phyloP scores from a whole-genome alignment of 2,329 filamentous ascomycete species.

The Exophiala bonariae region DNA sequence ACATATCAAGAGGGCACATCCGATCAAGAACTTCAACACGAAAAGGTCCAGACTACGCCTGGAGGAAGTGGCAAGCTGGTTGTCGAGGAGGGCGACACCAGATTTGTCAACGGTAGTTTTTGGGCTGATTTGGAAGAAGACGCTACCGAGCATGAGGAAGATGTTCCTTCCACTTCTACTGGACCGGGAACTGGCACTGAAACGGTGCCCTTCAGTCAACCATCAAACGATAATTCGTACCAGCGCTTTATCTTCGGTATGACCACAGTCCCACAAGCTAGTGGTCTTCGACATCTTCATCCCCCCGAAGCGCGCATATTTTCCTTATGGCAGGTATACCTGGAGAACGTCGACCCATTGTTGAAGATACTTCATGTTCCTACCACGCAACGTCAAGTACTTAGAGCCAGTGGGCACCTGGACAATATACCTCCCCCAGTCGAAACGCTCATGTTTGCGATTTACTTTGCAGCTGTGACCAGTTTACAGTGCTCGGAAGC shows the following conservation, averaged over 20 bases:
- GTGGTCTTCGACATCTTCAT: conserved; percentile 15
- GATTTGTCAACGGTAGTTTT: conserved; percentile 62
- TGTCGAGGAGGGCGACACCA: conserved; percentile 57
- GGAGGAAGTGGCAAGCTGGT: conserved; percentile 50
- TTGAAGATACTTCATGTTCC: conserved; percentile 61
- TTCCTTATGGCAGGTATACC: conserved; percentile 70
- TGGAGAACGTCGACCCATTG: conserved; percentile 67
- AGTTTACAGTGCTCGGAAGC: conserved; percentile 47
- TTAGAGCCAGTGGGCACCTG: conserved; percentile 49
- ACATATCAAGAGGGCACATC: no score
- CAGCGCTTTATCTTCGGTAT: no score
- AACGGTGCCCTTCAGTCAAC: no score
- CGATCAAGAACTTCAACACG: not conserved
- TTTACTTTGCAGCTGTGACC: conserved; percentile 61
- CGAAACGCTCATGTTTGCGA: conserved; percentile 58
- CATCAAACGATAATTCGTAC: conserved; percentile 8
- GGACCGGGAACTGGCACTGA: no score
- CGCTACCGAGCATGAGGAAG: not conserved
- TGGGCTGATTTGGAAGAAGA: conserved; percentile 62
- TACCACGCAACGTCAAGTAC: conserved; percentile 50
- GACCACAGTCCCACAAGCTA: no score
- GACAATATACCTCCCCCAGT: conserved; percentile 45
- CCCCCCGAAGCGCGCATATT: conserved; percentile 48
- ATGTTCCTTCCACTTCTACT: no score
- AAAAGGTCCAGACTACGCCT: not conserved